Conservation (phyloP, 805 yeast genomes). For the Priceomyces melissophilus region DNA sequence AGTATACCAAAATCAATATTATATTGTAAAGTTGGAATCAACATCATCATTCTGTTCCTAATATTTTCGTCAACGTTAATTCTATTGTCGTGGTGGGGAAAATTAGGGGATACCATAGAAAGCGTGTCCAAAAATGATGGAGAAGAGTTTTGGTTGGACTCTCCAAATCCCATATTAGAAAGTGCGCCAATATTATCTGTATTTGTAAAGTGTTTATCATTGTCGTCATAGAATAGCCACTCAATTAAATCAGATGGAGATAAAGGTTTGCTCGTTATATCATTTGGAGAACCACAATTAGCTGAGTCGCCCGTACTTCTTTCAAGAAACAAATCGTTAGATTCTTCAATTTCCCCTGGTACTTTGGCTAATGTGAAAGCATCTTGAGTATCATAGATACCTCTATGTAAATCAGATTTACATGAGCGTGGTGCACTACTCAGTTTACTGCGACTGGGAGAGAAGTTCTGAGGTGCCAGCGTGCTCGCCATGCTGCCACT, state of each 20-base stretch:
- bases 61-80: slow-evolving; percentile 12
- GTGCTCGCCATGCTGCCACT: no score
- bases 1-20: slow-evolving; percentile 14
- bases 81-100: slow-evolving; percentile 15
- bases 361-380: no score
- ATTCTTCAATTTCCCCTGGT: no score
- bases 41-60: slow-evolving; percentile 8
- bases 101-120: slow-evolving; percentile 18
- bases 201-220: background rate
- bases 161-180: slow-evolving; percentile 1
- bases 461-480: no score
- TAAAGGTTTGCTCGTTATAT: slow-evolving; percentile 7
- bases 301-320: background rate
- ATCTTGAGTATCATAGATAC: no score
- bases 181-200: slow-evolving; percentile 1
- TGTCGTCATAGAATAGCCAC: slow-evolving; percentile 26
- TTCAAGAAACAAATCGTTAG: no score
- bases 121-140: slow-evolving; percentile 16
- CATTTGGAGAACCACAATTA: background rate
- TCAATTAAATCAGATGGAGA: slow-evolving; percentile 30
- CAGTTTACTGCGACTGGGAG: no score
- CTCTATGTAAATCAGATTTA: no score
- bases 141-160: slow-evolving; percentile 13
- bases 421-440: no score
- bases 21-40: slow-evolving; percentile 14